Base-by-base conservation (phyloP, 2,329 filamentous ascomycete genomes). In the Aspergillus fructus region DNA sequence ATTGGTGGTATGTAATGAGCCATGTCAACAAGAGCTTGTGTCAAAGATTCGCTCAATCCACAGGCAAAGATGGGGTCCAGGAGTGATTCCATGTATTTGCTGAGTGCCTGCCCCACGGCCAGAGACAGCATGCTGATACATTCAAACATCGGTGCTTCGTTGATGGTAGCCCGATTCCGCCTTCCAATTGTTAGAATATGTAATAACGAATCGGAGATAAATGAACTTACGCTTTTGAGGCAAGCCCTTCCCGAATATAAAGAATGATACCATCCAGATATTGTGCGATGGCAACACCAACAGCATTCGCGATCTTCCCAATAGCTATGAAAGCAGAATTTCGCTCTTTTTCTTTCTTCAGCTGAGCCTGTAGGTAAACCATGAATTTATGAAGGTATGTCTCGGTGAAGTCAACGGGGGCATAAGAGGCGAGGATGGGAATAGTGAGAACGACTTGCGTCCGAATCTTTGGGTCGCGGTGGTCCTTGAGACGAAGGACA, bases 1-100 rank as follows among this genome's bases (percentile, higher is more conserved):
- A 97, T 91, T 0, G 96, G 92, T 0, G 93, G 94, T 47, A 99
- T 97, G 71, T 99, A 97, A 71, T 97, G 96, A 27, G 94, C 94
- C 90, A 99, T 97, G 69, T 99, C 96, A 21, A 97, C 93, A 53
- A 99, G 81, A 3, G 96, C 96, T 71, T 97, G 93, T 0, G 93
- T 97, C 23, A 99, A 83, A 64, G 96, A 94, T 56, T 93, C 90
- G 39, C 92, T 97, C 52, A 99, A 81, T 49, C 96, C 94, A 71
- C 94, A 99, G 15, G 91, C 93, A 74, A 99, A 99, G 58, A 99
- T 97, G 11, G 96, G 93, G 66, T 97, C 93, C 9, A 99, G 83
- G 27, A 99, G 79, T 12, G 93, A 90, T 71, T 97, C 93, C 87
- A 99, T 97, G 71, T 97, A 97, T 76, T 97, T 99, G 82, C 91